Conservation (phyloP, 2,329 filamentous ascomycete species). For the Penicillium sp. region DNA sequence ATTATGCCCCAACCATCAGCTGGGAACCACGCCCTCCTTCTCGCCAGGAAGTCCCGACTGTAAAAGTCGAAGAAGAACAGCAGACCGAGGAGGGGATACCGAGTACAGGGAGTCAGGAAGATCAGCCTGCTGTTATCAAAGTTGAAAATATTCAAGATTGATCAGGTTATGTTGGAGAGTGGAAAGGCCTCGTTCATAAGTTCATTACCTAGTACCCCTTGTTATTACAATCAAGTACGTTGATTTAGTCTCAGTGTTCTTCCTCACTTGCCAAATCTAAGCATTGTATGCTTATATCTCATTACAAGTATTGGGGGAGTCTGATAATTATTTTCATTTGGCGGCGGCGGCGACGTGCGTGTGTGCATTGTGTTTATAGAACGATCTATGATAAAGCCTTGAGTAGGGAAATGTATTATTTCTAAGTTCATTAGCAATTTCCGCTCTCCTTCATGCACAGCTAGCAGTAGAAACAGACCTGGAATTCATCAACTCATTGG, state of each 20-base stretch:
- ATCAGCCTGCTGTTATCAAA: background rate
- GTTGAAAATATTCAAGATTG: background rate
- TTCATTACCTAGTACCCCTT: background rate
- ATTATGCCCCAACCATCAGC: background rate
- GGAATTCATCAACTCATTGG: background rate
- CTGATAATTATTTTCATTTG: background rate
- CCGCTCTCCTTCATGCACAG: background rate
- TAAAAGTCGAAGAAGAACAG: background rate
- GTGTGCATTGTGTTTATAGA: too few species aligned
- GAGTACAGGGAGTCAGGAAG: background rate
- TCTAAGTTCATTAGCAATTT: background rate
- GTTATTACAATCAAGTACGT: background rate
- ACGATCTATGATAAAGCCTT: background rate
- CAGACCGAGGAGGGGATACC: background rate
- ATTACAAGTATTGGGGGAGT: background rate
- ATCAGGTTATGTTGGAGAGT: background rate
- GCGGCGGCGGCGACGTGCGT: background rate
- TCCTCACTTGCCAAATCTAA: background rate
- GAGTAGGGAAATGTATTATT: background rate
- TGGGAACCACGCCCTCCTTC: constrained; percentile 5
- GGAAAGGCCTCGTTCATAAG: background rate
- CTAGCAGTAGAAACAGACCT: background rate
- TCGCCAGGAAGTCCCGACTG: background rate
- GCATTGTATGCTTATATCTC: background rate
- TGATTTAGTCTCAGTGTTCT: background rate